Percentiles rank a stretch among this genome's conserved stretches.
Conservation (phyloP, 805 yeast genomes). For the Ogataea corticis region DNA sequence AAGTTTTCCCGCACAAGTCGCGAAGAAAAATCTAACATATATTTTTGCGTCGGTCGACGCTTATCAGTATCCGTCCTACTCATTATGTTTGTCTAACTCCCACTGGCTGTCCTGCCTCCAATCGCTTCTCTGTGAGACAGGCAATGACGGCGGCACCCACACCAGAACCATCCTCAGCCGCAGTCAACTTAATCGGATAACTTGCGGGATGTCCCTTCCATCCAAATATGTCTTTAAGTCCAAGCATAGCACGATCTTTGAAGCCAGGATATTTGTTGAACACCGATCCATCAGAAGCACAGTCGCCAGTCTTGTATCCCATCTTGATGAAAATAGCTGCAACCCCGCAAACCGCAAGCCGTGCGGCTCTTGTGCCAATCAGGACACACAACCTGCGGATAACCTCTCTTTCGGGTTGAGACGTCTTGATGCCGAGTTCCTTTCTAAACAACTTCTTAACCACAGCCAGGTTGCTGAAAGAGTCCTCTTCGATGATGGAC, state of each 20-base stretch:
- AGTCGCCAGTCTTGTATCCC: constrained; percentile 71
- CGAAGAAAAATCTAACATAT: not conserved
- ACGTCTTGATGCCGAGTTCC: constrained; percentile 62
- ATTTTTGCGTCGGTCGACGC: not conserved
- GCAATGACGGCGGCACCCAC: constrained; percentile 99
- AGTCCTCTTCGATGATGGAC: constrained; percentile 84
- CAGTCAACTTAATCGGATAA: constrained; percentile 29
- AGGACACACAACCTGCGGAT: constrained; percentile 82
- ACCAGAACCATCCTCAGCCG: constrained; percentile 90
- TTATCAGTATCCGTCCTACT: not conserved
- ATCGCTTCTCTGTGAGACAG: constrained; percentile 83
- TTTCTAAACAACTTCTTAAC: constrained; percentile 65
- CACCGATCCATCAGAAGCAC: constrained; percentile 98
- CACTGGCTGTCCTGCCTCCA: constrained; percentile 58
- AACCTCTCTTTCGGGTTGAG: constrained; percentile 75
- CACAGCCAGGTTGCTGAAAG: constrained; percentile 77
- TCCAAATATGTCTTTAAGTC: constrained; percentile 82
- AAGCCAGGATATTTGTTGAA: constrained; percentile 92
- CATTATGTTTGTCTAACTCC: constrained; percentile 9
- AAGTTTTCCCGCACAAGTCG: constrained; percentile 1
- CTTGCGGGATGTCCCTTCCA: constrained; percentile 48
- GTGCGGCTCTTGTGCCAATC: constrained; percentile 89
- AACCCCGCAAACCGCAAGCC: constrained; percentile 91
- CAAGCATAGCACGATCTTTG: constrained; percentile 84
- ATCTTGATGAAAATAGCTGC: constrained; percentile 92